Evolutionary conservation across 768 basidiomycete genomes (phyloP), one percentile per base, ranked within the genome.

Genomic region (Lactarius hengduanensis): DNA sequence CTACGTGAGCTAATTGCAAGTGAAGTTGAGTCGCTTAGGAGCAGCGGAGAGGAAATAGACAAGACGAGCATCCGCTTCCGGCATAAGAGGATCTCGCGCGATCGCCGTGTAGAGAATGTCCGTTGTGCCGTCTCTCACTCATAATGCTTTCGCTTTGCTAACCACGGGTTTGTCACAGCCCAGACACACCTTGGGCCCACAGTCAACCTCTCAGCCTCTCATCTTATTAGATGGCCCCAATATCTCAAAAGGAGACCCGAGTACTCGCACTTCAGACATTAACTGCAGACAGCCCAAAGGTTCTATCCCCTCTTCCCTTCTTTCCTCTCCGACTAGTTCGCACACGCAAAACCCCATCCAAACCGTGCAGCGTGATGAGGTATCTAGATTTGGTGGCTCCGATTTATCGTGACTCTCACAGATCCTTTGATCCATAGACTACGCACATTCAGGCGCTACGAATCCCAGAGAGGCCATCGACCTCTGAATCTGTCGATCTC

Each of bases 11-110:
- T 71, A 36, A 66, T 67, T 22, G 40, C 58, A 53, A 58, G 57
- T 26, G 70, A 70, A 56, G 67, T 57, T 10, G 63, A 66, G 41
- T 63, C 57, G 15, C 57, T 70, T 57, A 47, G 50, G 26, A 60
- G 50, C 22, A 60, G 53, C 45, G 59, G 58, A 38, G 62, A 62
- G 10, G 65, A 61, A n/a, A 47, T 62, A 47, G 45, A 66, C 47
- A 58, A 38, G 18, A 50, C 68, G 26, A 65, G 70, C 26, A 43
- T 69, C 6, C 59, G 65, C 26, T 40, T 16, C 18, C 50, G 70
- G 22, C 63, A 50, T 18, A 61, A 57, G 9, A 53, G 45, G 57
- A 32, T 15, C 20, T 9, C 50, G 22, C 56, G 34, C 26, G 28
- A 59, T 28, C 54, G 5, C 1, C 43, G 53, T 53, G n/a, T 34